A percentile compares a stretch with the other conserved stretches of the same genome.
Conservation (phyloP, 768 basidiomycete genomes). For the Russula griseocarnosa region DNA sequence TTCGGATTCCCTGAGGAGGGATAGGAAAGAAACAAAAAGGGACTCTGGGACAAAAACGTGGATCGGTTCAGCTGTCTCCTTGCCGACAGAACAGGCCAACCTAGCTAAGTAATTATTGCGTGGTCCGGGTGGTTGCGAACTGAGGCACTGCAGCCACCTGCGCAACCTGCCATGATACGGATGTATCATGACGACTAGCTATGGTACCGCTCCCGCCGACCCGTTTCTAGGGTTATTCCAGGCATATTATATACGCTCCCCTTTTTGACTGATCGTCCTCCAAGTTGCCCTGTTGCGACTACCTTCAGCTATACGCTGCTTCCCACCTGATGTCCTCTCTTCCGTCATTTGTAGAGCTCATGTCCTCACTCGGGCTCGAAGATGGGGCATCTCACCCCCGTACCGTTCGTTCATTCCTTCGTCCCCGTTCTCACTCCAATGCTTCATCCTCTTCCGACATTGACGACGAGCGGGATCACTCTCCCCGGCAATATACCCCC, state of each 20-base stretch:
- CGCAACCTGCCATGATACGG: conserved; percentile 27
- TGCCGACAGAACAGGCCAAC: conserved; percentile 27
- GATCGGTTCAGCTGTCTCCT: conserved; percentile 25
- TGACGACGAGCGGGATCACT: conserved; percentile 26
- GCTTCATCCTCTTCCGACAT: conserved; percentile 41
- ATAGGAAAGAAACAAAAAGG: background rate
- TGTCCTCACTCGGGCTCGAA: conserved; percentile 77
- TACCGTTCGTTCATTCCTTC: conserved; percentile 28
- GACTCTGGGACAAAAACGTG: background rate
- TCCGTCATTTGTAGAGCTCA: conserved; percentile 84
- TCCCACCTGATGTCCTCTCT: conserved; percentile 55
- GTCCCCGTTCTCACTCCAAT: conserved; percentile 38
- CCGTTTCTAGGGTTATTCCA: conserved; percentile 26
- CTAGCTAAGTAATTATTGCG: conserved; percentile 18
- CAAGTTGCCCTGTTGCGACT: conserved; percentile 27
- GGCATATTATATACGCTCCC: conserved; percentile 25
- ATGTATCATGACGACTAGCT: conserved; percentile 27
- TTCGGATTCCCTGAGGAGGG: background rate
- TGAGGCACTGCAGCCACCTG: conserved; percentile 21
- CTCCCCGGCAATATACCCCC: background rate
- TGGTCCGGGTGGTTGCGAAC: conserved; percentile 19
- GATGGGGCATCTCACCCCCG: conserved; percentile 34
- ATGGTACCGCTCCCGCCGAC: conserved; percentile 18
- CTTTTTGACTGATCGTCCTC: conserved; percentile 5
- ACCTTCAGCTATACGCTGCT: conserved; percentile 29